phyloP scores from a whole-genome alignment of 2,329 filamentous ascomycete species.

The Chalaropsis ovoidea region DNA sequence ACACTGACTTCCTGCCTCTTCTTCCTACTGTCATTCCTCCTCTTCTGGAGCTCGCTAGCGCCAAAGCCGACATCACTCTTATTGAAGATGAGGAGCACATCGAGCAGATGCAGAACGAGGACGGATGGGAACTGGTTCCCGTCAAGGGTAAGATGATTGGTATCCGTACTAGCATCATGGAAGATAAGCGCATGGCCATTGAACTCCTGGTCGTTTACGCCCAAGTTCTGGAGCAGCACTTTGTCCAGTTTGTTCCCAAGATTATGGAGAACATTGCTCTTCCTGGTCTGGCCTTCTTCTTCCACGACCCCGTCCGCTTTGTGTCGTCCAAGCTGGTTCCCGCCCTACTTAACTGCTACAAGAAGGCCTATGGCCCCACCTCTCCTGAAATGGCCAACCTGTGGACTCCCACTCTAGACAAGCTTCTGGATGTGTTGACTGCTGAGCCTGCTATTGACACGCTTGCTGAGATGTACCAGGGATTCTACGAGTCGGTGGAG shows the following conservation, averaged over 20 bases:
- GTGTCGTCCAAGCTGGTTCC: slow-evolving; percentile 92
- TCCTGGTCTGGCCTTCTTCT: slow-evolving; percentile 92
- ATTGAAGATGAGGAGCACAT: slow-evolving; percentile 92
- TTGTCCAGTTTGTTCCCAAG: slow-evolving; percentile 81
- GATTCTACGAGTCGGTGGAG: slow-evolving; percentile 97
- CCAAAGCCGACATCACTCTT: slow-evolving; percentile 94
- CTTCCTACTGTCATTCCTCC: slow-evolving; percentile 90
- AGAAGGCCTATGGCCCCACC: slow-evolving; percentile 73
- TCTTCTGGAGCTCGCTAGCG: slow-evolving; percentile 77
- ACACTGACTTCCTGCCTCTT: slow-evolving; percentile 83
- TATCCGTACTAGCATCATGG: slow-evolving; percentile 90
- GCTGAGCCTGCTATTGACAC: slow-evolving; percentile 94
- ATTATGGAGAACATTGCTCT: slow-evolving; percentile 96
- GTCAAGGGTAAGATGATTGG: slow-evolving; percentile 97
- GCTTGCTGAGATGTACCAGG: slow-evolving; percentile 97
- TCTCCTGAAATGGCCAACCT: slow-evolving; percentile 71
- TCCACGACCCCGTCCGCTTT: slow-evolving; percentile 93
- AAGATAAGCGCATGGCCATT: slow-evolving; percentile 99
- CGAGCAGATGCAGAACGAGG: slow-evolving; percentile 83
- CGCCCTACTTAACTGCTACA: slow-evolving; percentile 84
- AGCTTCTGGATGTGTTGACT: slow-evolving; percentile 83
- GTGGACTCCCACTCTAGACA: slow-evolving; percentile 78
- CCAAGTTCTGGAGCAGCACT: slow-evolving; percentile 83
- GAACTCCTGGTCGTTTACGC: slow-evolving; percentile 96
- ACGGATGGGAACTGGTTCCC: slow-evolving; percentile 94